Conservation (phyloP, 805 yeast genomes). For the Candida hungchunana region DNA sequence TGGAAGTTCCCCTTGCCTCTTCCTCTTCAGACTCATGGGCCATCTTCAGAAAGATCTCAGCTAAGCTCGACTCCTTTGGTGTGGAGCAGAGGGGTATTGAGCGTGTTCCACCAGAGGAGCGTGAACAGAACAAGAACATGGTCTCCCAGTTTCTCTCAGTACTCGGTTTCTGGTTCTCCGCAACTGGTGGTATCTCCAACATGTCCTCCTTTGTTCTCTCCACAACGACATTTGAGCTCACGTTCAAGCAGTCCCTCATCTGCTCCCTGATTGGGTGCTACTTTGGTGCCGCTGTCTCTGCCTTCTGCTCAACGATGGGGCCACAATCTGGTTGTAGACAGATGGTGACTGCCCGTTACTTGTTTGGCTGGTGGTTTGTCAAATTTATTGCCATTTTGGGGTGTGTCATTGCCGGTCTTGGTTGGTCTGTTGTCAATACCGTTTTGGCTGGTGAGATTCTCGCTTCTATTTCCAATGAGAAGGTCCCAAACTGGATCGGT, state of each 20-base stretch:
- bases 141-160: constrained; percentile 37
- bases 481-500: constrained; percentile 69
- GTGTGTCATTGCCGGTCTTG: constrained; percentile 65
- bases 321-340: constrained; percentile 88
- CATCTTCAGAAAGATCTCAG: constrained; percentile 31
- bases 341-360: constrained; percentile 75
- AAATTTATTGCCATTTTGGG: constrained; percentile 69
- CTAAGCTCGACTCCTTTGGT: constrained; percentile 48
- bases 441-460: constrained; percentile 87
- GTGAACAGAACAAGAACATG: constrained; percentile 34
- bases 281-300: constrained; percentile 73
- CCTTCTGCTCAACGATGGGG: constrained; percentile 82
- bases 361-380: constrained; percentile 86
- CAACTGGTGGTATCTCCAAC: constrained; percentile 81
- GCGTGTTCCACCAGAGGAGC: constrained; percentile 61
- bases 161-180: constrained; percentile 77
- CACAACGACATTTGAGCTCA: constrained; percentile 64
- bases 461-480: constrained; percentile 56
- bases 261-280: constrained; percentile 63
- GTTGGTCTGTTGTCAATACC: constrained; percentile 85
- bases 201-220: constrained; percentile 82
- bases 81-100: constrained; percentile 81
- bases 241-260: constrained; percentile 57
- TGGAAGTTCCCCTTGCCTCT: not conserved
- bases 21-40: not conserved